Evolutionary conservation across 371 early-diverging fungal genomes (phyloP).

Genomic region (Actinomortierella ambigua): DNA sequence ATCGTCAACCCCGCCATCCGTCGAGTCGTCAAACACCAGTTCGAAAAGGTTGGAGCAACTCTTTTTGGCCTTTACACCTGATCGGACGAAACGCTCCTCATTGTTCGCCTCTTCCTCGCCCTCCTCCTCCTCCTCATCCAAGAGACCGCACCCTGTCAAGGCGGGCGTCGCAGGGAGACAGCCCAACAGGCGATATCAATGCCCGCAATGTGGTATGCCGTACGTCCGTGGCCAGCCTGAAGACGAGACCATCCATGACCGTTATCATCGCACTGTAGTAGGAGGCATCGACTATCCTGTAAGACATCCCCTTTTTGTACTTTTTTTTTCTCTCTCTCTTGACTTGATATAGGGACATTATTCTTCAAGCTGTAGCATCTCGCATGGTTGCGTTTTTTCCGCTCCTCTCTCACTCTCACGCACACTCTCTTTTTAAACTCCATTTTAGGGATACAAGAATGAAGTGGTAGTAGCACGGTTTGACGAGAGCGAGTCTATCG

Average conservation of each 20-base stretch:
- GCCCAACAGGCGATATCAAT: slow-evolving; percentile 28
- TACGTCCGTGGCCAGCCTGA: slow-evolving; percentile 44
- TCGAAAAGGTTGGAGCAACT: slow-evolving; percentile 36
- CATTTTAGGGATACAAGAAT: slow-evolving; percentile 45
- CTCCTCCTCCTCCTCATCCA: slow-evolving; percentile 7
- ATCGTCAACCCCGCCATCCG: neutral
- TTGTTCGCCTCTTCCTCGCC: neutral
- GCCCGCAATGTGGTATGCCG: slow-evolving; percentile 50
- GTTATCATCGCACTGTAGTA: slow-evolving; percentile 41
- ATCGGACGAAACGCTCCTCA: slow-evolving; percentile 16
- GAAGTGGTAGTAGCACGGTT: slow-evolving; percentile 35
- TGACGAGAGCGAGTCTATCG: slow-evolving; percentile 9
- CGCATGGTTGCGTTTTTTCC: neutral
- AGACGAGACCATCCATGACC: slow-evolving; percentile 48
- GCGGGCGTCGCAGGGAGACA: slow-evolving; percentile 18
- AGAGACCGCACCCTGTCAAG: neutral
- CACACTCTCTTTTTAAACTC: no score
- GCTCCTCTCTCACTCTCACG: no score
- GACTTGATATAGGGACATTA: neutral
- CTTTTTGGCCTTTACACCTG: slow-evolving; percentile 32
- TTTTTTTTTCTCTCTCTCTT: neutral
- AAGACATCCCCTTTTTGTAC: neutral
- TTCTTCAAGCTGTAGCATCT: neutral
- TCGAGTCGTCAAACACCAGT: neutral
- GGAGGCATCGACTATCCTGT: slow-evolving; percentile 49